Percentiles rank a stretch among this genome's conserved stretches.
These are phyloP conservation scores for Hypholoma fasciculare DNA, from an alignment of 768 basidiomycete species.

Conservation along the genomic window DNA sequence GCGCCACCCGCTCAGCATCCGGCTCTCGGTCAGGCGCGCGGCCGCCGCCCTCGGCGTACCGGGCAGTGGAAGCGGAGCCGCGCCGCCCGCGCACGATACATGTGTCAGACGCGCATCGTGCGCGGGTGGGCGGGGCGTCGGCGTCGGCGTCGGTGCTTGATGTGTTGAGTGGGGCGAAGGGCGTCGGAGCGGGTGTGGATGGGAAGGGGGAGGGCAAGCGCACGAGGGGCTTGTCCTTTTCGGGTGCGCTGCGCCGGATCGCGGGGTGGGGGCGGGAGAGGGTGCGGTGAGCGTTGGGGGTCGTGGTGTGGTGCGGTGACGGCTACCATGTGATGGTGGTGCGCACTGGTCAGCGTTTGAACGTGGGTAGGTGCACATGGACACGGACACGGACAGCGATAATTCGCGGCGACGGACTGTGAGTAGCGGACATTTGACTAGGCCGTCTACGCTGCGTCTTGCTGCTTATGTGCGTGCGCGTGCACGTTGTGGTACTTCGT, in stretches of 20 bases:
- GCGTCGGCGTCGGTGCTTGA: background rate
- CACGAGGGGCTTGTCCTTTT: background rate
- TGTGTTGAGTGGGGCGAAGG: background rate
- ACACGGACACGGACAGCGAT: too few species aligned
- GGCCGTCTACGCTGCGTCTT: too few species aligned
- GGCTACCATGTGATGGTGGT: too few species aligned
- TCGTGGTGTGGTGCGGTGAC: background rate
- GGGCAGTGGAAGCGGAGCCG: too few species aligned
- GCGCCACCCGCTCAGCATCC: background rate
- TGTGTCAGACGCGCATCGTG: background rate
- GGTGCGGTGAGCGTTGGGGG: background rate
- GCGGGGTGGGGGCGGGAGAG: conserved; percentile 1
- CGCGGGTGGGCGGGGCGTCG: background rate
- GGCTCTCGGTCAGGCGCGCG: background rate
- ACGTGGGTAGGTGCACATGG: background rate
- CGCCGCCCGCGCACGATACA: background rate
- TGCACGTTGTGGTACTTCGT: too few species aligned
- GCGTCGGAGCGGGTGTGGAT: background rate
- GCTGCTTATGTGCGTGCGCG: too few species aligned
- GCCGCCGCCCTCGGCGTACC: too few species aligned
- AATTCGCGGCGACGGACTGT: too few species aligned
- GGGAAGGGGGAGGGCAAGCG: background rate
- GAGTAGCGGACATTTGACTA: too few species aligned
- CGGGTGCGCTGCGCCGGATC: background rate
- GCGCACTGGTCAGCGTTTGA: too few species aligned